Evolutionary conservation across 2,329 filamentous ascomycete genomes (phyloP).

Genomic region (Cladosporium oxysporum): DNA sequence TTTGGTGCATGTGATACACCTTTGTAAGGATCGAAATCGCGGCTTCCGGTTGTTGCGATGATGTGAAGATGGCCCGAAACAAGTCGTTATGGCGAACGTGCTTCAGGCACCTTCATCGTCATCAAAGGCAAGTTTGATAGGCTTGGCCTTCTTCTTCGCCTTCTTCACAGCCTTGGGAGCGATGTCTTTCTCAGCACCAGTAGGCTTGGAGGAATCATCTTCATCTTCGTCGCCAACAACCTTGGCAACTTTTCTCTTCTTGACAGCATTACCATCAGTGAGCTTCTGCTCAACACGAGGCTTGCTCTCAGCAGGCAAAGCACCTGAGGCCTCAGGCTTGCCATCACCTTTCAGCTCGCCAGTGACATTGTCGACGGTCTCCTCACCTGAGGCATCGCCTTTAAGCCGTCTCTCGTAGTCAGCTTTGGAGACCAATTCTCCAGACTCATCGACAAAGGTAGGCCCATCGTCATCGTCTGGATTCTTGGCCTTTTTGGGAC

Average conservation of each 20-base stretch:
- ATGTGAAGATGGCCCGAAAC: background rate
- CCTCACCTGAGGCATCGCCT: constrained; percentile 19
- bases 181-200: constrained; percentile 8
- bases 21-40: too few species aligned
- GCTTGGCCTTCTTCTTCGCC: constrained; percentile 37
- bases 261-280: constrained; percentile 31
- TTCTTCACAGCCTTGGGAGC: constrained; percentile 32
- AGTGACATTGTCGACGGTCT: constrained; percentile 24
- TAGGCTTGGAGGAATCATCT: constrained; percentile 21
- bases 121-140: constrained; percentile 40
- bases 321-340: constrained; percentile 29
- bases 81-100: background rate
- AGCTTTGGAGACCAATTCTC: constrained; percentile 59
- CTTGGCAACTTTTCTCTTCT: constrained; percentile 41
- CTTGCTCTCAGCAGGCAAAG: constrained; percentile 25
- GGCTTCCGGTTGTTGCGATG: background rate
- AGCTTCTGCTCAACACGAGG: constrained; percentile 23
- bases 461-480: constrained; percentile 77
- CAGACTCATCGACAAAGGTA: constrained; percentile 71
- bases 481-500: constrained; percentile 55
- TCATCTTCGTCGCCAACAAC: constrained; percentile 36
- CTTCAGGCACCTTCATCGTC: constrained; percentile 31
- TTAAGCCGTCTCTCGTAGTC: constrained; percentile 49
- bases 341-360: constrained; percentile 27
- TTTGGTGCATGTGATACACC: background rate